A percentile compares a stretch with the other conserved stretches of the same genome.
phyloP scores from a whole-genome alignment of 768 basidiomycete species.

The Mycena maculata region DNA sequence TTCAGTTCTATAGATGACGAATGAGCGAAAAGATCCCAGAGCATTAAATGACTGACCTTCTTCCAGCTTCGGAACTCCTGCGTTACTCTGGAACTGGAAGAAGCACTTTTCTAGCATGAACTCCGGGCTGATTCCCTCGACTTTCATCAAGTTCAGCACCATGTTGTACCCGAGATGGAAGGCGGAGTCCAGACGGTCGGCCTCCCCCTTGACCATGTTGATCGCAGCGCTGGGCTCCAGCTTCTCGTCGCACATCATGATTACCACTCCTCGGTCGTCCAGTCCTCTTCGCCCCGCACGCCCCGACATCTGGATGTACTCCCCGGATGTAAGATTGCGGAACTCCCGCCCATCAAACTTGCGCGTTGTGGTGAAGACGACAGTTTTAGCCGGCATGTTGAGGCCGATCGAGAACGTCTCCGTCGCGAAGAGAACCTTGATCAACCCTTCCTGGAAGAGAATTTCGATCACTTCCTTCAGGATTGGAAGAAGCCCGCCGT shows the following conservation, averaged over 20 bases:
- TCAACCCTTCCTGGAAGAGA: conserved; percentile 96
- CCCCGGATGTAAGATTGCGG: conserved; percentile 91
- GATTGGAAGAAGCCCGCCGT: conserved; percentile 96
- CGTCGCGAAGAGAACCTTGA: conserved; percentile 98
- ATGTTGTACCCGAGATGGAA: conserved; percentile 99
- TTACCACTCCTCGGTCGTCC: conserved; percentile 98
- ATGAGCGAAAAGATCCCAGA: not conserved
- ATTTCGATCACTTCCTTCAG: conserved; percentile 99
- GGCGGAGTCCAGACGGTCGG: conserved; percentile 95
- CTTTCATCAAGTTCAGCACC: conserved; percentile 98
- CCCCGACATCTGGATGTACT: conserved; percentile 99
- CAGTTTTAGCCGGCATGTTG: conserved; percentile 99
- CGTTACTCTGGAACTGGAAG: conserved; percentile 97
- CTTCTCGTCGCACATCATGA: conserved; percentile 99
- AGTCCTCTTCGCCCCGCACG: conserved; percentile 96
- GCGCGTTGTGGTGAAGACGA: conserved; percentile 94
- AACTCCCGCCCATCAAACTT: conserved; percentile 98
- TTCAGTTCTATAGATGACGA: conserved; percentile 69
- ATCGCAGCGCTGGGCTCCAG: conserved; percentile 93
- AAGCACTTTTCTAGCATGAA: conserved; percentile 98
- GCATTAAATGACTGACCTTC: conserved; percentile 66
- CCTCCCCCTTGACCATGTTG: conserved; percentile 97
- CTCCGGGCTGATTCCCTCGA: conserved; percentile 98
- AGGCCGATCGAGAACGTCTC: conserved; percentile 98
- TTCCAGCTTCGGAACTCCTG: conserved; percentile 87